phyloP scores from a whole-genome alignment of 2,329 filamentous ascomycete genomes.

The Colletotrichum godetiae region DNA sequence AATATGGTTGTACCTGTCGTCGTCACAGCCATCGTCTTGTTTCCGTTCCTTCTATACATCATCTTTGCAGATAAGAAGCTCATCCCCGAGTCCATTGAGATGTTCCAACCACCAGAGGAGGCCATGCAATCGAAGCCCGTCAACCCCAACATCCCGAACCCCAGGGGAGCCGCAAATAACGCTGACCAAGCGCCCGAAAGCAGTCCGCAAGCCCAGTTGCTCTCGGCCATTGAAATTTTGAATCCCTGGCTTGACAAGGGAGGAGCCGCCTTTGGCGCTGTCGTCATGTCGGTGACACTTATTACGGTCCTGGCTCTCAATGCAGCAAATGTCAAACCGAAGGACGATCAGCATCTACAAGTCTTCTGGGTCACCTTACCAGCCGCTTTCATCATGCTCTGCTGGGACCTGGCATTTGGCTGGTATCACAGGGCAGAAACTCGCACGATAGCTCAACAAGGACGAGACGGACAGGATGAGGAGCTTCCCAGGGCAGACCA shows the following conservation, averaged over 20 bases:
- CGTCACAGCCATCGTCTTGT: slow-evolving; percentile 74
- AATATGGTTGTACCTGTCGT: slow-evolving; percentile 81
- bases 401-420: slow-evolving; percentile 73
- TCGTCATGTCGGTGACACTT: slow-evolving; percentile 75
- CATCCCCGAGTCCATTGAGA: slow-evolving; percentile 73
- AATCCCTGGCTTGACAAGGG: slow-evolving; percentile 78
- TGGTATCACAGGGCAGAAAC: slow-evolving; percentile 74
- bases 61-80: slow-evolving; percentile 73
- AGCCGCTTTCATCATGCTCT: slow-evolving; percentile 75
- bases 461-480: slow-evolving; percentile 54
- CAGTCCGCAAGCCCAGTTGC: not conserved
- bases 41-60: slow-evolving; percentile 77
- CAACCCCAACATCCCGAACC: slow-evolving; percentile 79
- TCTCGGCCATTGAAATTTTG: slow-evolving; percentile 67
- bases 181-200: slow-evolving; percentile 56
- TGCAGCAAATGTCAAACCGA: slow-evolving; percentile 62
- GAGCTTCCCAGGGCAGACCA: not conserved
- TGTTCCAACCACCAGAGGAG: slow-evolving; percentile 74
- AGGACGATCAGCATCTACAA: slow-evolving; percentile 55
- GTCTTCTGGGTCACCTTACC: slow-evolving; percentile 78
- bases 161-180: slow-evolving; percentile 65
- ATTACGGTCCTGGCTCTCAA: slow-evolving; percentile 75
- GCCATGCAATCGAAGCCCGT: slow-evolving; percentile 66
- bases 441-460: slow-evolving; percentile 64
- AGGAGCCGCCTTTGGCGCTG: slow-evolving; percentile 71